Conservation (phyloP, 2,329 filamentous ascomycete genomes). For the Verticillium nonalfalfae region DNA sequence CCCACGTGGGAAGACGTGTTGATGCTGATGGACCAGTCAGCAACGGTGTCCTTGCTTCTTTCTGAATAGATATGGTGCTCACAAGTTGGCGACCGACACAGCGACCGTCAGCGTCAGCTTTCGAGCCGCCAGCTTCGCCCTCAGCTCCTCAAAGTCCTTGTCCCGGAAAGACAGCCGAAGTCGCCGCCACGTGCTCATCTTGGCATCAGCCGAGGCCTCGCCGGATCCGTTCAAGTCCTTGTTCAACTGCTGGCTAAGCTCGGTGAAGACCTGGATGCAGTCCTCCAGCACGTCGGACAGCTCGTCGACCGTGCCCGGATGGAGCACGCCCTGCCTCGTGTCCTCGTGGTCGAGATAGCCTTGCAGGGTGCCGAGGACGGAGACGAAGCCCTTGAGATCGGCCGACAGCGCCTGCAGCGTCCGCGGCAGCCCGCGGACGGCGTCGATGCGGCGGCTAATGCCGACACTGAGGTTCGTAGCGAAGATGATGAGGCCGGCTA, state of each 20-base stretch:
- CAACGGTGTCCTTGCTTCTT: not conserved
- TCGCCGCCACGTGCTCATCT: conserved; percentile 2
- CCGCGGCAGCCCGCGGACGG: not conserved
- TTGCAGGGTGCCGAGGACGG: conserved; percentile 3
- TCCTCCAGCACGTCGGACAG: conserved; percentile 1
- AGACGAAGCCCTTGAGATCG: conserved; percentile 1
- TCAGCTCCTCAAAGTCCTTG: conserved; percentile 1
- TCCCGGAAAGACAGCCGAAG: not conserved
- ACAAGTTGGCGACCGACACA: conserved; percentile 4
- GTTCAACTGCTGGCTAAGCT: not conserved
- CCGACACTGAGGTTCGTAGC: not conserved
- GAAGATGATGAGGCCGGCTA: conserved; percentile 2
- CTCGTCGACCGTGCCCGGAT: not conserved
- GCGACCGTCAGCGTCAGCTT: not conserved
- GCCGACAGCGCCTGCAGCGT: conserved; percentile 1
- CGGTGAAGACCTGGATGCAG: not conserved
- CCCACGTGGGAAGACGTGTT: conserved; percentile 1
- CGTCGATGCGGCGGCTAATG: conserved; percentile 3
- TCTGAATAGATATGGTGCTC: not conserved
- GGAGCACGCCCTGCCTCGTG: not conserved
- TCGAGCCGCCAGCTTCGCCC: not conserved
- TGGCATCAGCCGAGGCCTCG: not conserved
- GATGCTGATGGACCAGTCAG: conserved; percentile 1
- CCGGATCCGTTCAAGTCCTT: not conserved
- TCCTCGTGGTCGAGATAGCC: conserved; percentile 3